Conservation (phyloP, 768 basidiomycete species). For the Psilocybe cyanescens region DNA sequence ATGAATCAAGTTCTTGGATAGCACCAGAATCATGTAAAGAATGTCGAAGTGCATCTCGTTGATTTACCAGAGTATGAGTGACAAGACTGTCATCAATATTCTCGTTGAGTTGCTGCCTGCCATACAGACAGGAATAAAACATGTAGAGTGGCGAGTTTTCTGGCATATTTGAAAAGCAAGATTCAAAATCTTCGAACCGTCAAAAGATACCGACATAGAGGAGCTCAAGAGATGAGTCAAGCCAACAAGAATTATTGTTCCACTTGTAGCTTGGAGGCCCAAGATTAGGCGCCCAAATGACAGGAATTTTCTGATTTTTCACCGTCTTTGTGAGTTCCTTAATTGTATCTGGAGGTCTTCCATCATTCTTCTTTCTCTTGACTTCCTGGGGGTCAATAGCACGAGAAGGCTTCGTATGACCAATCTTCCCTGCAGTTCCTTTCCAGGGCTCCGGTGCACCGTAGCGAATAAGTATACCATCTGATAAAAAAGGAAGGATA, state of each 20-base stretch:
- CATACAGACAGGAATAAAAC: too few species aligned
- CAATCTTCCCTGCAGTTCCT: slow-evolving; percentile 6
- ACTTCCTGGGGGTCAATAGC: slow-evolving; percentile 4
- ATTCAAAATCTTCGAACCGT: too few species aligned
- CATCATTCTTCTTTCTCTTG: slow-evolving; percentile 28
- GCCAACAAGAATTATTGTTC: slow-evolving; percentile 22
- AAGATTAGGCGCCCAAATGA: not conserved
- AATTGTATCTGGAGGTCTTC: slow-evolving; percentile 22
- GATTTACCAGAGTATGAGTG: too few species aligned
- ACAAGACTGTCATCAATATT: too few species aligned
- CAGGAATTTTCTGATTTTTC: not conserved
- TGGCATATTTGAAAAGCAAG: too few species aligned
- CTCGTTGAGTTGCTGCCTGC: too few species aligned
- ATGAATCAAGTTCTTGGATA: too few species aligned
- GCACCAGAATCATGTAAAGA: too few species aligned
- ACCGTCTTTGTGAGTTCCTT: slow-evolving; percentile 10
- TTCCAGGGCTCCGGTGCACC: slow-evolving; percentile 33
- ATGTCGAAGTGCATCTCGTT: too few species aligned
- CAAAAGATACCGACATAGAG: slow-evolving; percentile 2
- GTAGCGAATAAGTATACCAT: slow-evolving; percentile 23
- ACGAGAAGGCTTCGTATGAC: slow-evolving; percentile 26
- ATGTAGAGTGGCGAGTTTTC: too few species aligned
- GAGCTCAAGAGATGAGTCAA: slow-evolving; percentile 19
- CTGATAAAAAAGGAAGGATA: slow-evolving; percentile 15
- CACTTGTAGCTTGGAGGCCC: slow-evolving; percentile 6